phyloP scores from a whole-genome alignment of 2,329 filamentous ascomycete species.

The Tolypocladium sp. region DNA sequence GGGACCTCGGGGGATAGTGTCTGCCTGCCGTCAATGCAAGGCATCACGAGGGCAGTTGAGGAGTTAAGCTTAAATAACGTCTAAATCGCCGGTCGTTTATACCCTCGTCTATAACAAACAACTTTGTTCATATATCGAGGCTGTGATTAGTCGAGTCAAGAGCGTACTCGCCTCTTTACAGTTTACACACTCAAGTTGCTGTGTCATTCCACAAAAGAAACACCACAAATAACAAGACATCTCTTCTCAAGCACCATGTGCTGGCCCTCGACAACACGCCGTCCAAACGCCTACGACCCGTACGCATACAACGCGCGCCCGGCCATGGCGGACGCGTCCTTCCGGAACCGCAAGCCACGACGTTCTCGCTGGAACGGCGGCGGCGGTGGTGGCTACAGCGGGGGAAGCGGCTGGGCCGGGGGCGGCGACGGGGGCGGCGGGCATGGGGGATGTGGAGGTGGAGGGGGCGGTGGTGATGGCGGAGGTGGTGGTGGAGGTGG shows the following conservation, averaged over 20 bases:
- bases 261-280: neutral
- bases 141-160: neutral
- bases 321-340: neutral
- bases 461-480: neutral
- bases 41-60: neutral
- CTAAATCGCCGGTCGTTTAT: neutral
- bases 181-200: neutral
- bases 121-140: neutral
- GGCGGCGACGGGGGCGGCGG: neutral
- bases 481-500: too few species aligned
- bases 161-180: neutral
- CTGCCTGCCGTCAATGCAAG: neutral
- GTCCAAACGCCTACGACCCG: neutral
- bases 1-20: neutral
- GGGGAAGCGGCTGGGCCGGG: neutral
- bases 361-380: neutral
- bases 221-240: neutral
- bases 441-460: neutral
- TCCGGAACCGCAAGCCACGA: neutral
- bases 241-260: neutral
- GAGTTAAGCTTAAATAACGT: neutral
- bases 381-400: neutral
- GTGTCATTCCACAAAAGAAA: neutral
- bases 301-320: neutral
- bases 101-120: too few species aligned